These are phyloP conservation scores for Penicillium crustosum DNA, from an alignment of 2,329 filamentous ascomycete genomes.

Conservation along the genomic window DNA sequence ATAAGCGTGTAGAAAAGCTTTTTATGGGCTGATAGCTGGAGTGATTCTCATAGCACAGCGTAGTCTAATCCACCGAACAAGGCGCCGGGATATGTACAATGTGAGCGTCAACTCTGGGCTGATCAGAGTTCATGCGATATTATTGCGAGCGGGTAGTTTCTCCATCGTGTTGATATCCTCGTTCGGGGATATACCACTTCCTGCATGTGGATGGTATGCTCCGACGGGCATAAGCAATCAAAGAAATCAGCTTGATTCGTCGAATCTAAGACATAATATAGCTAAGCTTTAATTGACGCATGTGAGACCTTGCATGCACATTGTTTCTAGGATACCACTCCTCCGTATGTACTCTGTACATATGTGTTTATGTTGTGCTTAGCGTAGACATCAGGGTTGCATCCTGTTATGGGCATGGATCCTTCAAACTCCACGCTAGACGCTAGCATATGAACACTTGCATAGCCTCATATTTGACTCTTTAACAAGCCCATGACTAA, in stretches of 20 bases:
- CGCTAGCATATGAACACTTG: background rate
- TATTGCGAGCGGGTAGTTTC: too few species aligned
- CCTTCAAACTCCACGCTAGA: background rate
- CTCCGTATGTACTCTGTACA: too few species aligned
- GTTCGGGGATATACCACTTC: background rate
- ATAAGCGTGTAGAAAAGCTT: background rate
- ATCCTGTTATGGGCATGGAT: background rate
- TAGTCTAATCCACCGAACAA: background rate
- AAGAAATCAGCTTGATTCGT: background rate
- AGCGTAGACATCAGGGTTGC: background rate
- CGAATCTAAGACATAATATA: background rate
- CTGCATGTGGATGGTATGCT: background rate
- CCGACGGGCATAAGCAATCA: background rate
- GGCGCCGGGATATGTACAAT: background rate
- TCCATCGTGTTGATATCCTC: background rate
- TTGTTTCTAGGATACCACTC: background rate
- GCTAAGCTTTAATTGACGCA: background rate
- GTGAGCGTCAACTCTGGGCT: background rate
- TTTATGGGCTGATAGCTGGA: background rate
- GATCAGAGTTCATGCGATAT: background rate
- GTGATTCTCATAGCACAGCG: background rate
- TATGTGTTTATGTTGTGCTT: background rate
- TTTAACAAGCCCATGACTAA: too few species aligned
- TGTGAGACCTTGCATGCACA: background rate
- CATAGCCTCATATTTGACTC: background rate